phyloP scores from a whole-genome alignment of 1,284 basidiomycete genomes.

The Neonothopanus nambi region DNA sequence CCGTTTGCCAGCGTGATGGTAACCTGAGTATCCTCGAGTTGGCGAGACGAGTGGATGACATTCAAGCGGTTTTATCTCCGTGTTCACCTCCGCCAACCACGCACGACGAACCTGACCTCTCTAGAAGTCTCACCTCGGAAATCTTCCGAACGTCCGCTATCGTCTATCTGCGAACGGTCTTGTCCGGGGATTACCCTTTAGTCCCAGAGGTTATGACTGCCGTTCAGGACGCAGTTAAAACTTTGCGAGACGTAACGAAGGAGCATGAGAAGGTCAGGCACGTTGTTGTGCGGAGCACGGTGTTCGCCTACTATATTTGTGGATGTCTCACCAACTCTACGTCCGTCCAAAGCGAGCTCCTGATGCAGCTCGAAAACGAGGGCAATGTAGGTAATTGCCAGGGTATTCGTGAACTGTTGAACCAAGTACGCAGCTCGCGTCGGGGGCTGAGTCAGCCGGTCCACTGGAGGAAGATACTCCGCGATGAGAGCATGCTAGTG shows the following conservation, averaged over 20 bases:
- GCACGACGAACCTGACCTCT: slow-evolving; percentile 22
- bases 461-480: slow-evolving; percentile 62
- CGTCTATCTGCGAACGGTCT: slow-evolving; percentile 70
- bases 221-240: slow-evolving; percentile 54
- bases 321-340: slow-evolving; percentile 63
- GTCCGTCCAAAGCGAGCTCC: slow-evolving; percentile 45
- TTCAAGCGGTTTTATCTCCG: slow-evolving; percentile 40
- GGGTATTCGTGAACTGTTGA: slow-evolving; percentile 56
- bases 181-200: slow-evolving; percentile 65
- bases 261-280: slow-evolving; percentile 38
- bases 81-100: not conserved
- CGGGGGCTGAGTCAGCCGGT: slow-evolving; percentile 36
- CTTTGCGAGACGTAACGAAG: slow-evolving; percentile 43
- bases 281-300: slow-evolving; percentile 71
- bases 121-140: slow-evolving; percentile 54
- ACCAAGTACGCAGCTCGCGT: slow-evolving; percentile 54
- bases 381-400: slow-evolving; percentile 50
- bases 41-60: slow-evolving; percentile 49
- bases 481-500: slow-evolving; percentile 54
- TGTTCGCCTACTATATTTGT: slow-evolving; percentile 73
- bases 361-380: slow-evolving; percentile 49
- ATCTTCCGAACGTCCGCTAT: slow-evolving; percentile 75
- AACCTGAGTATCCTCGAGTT: slow-evolving; percentile 59
- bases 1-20: slow-evolving; percentile 35
- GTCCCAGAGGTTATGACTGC: slow-evolving; percentile 59